Evolutionary conservation across 257 asterid species (phyloP), one percentile per base, ranked within the genome.

Genomic region (Eustoma russellianum): DNA sequence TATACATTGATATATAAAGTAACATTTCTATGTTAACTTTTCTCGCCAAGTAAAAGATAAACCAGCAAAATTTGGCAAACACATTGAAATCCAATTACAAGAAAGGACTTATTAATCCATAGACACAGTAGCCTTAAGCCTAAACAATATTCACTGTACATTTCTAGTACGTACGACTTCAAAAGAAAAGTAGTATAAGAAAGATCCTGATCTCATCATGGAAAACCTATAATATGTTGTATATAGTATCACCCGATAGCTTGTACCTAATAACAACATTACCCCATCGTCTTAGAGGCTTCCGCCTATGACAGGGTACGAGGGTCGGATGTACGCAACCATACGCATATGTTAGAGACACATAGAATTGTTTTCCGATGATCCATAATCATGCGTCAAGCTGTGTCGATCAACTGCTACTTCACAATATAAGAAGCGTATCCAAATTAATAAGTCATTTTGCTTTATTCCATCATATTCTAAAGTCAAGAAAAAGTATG

Each of bases 201-300:
- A 28, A 18, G 46, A 34, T 48, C 17, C 48, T 43, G 33, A 44
- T 46, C 33, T 63, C 28, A 12, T 24, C 7, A 46, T 33, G 46
- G 33, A 28, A 9, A 52, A 9, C 15, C 15, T 46, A 47, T 24
- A 24, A 24, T 24, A 49, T 18, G 48, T 43, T n/a, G 48, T 50
- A 13, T 41, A 44, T 64, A 64, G 53, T 57, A 55, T 65, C 30
- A 63, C 66, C 45, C 48, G 58, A 55, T 43, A 33, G 53, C 69
- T 18, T 41, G 13, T 13, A 44, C 17, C 48, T 49, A 14, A 9
- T 14, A 43, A 24, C 99, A n/a, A n/a, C n/a, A n/a, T n/a, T n/a
- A n/a, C n/a, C n/a, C n/a, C n/a, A n/a, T n/a, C n/a, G n/a, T n/a
- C n/a, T n/a, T n/a, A n/a, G n/a, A n/a, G n/a, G n/a, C n/a, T n/a